Evolutionary conservation across 2,329 filamentous ascomycete genomes (phyloP), one percentile per base, ranked within the genome.

Genomic region (Cytospora paraplurivora): DNA sequence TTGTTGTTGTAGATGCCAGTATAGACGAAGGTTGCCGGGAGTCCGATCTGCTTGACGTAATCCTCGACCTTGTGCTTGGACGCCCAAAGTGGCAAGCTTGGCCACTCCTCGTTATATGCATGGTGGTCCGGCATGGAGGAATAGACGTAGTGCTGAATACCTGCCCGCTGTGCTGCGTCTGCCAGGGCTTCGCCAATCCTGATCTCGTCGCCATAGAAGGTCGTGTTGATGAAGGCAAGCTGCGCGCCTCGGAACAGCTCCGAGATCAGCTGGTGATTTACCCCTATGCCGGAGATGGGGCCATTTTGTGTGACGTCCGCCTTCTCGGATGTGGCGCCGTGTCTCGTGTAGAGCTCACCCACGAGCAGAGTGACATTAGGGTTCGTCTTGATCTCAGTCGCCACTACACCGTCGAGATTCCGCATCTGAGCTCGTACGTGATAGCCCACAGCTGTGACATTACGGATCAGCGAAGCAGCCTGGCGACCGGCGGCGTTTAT

Each of bases 1-100:
- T 99, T 98, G 78, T 98, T 98, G 82, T 98, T 97, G 82, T 98
- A 99, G 71, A 97, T 97, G 65, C 94, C 95, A 11, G 93, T 92
- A 76, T 97, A 97, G 68, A 97, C 89, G 75, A 97, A 98, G 0
- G 94, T 98, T 1, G 93, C 88, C 0, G 92, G 92, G 12, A 97
- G 82, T 11, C 88, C 88, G 49, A 97, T 85, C 73, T 92, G 86
- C 63, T 91, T 87, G 58, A 97, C 85, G 75, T 98, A 96, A 61
- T 95, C 90, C 77, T 98, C 95, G 50, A 98, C 90, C 56, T 91
- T 88, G 76, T 96, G 93, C 77, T 99, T 99, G 66, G 89, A 88
- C 5, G 91, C 88, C 94, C 95, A 99, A 59, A 97, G 84, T 0
- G 95, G 95, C 57, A 97, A 79, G 1, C 90, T 89, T 52, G 90